Base-by-base conservation (phyloP, 139 green algal species). In the Chlorella sp. region DNA sequence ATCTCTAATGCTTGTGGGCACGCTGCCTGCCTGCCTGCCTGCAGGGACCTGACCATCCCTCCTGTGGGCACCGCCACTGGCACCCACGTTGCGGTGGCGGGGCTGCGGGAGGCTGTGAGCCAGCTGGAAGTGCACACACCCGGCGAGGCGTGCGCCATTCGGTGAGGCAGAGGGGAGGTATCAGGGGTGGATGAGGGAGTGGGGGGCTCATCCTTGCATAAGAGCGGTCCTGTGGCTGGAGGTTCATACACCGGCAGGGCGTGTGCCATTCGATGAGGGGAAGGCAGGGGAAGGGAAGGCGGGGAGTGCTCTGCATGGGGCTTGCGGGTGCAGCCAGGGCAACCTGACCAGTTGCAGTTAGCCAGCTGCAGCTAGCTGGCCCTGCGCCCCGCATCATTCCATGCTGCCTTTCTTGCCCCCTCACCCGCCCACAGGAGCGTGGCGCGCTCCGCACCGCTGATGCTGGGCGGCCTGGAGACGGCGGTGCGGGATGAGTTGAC, bases 71-170 rank as follows among this genome's bases (percentile, higher is more conserved):
- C 93, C 19, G 81, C 94, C 84, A 95, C 91, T 64, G 87, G 93
- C 68, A 83, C 86, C 32, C 68, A 89, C 68, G 80, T 93, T 32
- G 83, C 86, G 3, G 86, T 92, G 48, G 61, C 81, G 0, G 95
- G 95, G 21, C 93, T 98, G 79, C 88, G 96, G 9, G 96, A 98
- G 87, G 90, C 93, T 60, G 91, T 98, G 26, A 92, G 91, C 19
- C 94, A 97, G 87, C 93, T 98, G 76, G 94, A 95, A 75, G 91
- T 92, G 76, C 87, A 88, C 28, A 84, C 96, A 18, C 95, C 96
- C 57, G 96, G 95, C 94, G 91, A 88, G 84, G 86, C 81, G 4
- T 93, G 91, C 69, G 88, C 84, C 34, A 89, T 93, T 42, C 57
- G 60, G 81, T 91, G 81, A 30, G 87, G 32, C 11, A n/a, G n/a